A percentile compares a stretch with the other conserved stretches of the same genome.
Conservation (phyloP, 2,329 filamentous ascomycete genomes). For the Beauveria rudraprayagi region DNA sequence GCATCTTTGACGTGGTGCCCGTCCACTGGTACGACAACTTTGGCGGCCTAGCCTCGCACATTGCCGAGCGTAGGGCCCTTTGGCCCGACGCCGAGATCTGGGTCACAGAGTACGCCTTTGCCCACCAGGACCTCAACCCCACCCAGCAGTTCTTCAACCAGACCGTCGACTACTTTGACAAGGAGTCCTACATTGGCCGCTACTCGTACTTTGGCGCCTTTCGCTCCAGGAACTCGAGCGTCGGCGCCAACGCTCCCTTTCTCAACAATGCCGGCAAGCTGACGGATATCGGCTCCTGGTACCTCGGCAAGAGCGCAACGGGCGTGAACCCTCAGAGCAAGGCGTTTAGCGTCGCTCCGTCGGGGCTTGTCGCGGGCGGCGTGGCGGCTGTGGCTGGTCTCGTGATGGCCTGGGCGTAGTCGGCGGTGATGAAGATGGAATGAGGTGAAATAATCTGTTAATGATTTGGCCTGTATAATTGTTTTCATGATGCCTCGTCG, state of each 20-base stretch:
- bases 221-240: slow-evolving; percentile 59
- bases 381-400: slow-evolving; percentile 1
- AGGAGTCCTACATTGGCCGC: slow-evolving; percentile 44
- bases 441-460: neutral
- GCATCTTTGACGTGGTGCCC: slow-evolving; percentile 55
- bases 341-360: neutral
- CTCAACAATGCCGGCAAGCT: slow-evolving; percentile 59
- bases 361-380: neutral
- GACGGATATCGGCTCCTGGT: slow-evolving; percentile 71
- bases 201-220: slow-evolving; percentile 76
- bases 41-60: slow-evolving; percentile 56
- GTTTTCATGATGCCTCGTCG: neutral
- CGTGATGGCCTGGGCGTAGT: neutral
- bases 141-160: slow-evolving; percentile 63
- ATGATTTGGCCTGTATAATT: neutral
- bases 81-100: slow-evolving; percentile 59
- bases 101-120: slow-evolving; percentile 69
- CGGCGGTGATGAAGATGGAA: neutral
- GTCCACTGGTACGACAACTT: slow-evolving; percentile 65
- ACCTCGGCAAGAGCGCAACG: slow-evolving; percentile 51
- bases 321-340: slow-evolving; percentile 31
- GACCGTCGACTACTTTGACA: slow-evolving; percentile 58
- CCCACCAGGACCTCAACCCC: slow-evolving; percentile 44
- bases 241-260: slow-evolving; percentile 66
- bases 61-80: slow-evolving; percentile 42